These are phyloP conservation scores for Eucommia ulmoides DNA, from an alignment of 257 asterid species.

Conservation along the genomic window DNA sequence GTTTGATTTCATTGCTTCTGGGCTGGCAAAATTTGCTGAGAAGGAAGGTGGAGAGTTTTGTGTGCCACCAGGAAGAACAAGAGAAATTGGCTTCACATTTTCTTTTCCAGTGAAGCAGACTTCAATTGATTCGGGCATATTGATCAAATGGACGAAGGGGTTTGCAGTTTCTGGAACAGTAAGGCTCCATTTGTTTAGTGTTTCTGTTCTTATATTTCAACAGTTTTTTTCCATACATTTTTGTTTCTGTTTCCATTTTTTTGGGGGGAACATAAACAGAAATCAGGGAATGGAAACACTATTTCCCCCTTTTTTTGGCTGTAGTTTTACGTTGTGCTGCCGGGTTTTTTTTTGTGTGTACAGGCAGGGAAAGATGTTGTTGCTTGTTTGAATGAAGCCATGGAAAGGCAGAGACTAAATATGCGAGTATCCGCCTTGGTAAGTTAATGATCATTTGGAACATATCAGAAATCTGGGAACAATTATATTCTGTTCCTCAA, in stretches of 20 bases:
- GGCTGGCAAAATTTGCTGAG: slow-evolving; percentile 40
- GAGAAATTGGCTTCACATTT: slow-evolving; percentile 72
- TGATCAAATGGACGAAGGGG: slow-evolving; percentile 77
- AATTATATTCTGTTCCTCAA: too few relatives aligned
- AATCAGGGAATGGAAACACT: too few relatives aligned
- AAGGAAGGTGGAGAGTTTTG: slow-evolving; percentile 47
- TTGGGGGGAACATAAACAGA: too few relatives aligned
- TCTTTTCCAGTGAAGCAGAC: slow-evolving; percentile 79
- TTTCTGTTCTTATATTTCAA: too few relatives aligned
- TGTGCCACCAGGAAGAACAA: slow-evolving; percentile 29
- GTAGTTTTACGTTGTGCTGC: too few relatives aligned
- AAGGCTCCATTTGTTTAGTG: too few relatives aligned
- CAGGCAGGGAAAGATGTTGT: slow-evolving; percentile 83
- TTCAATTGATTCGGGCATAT: slow-evolving; percentile 58
- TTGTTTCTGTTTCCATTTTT: too few relatives aligned
- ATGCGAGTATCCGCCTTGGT: slow-evolving; percentile 78
- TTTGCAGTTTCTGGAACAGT: slow-evolving; percentile 71
- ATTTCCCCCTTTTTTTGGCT: too few relatives aligned
- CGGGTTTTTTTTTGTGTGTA: too few relatives aligned
- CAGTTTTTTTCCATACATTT: too few relatives aligned
- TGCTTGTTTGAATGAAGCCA: slow-evolving; percentile 63
- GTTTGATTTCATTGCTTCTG: slow-evolving; percentile 72
- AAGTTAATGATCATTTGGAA: slow-evolving; percentile 17
- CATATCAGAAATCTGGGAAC: too few relatives aligned
- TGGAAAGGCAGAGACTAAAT: slow-evolving; percentile 47